Base-by-base conservation (phyloP, 2,329 filamentous ascomycete genomes). In the Microcyclospora pomicola region DNA sequence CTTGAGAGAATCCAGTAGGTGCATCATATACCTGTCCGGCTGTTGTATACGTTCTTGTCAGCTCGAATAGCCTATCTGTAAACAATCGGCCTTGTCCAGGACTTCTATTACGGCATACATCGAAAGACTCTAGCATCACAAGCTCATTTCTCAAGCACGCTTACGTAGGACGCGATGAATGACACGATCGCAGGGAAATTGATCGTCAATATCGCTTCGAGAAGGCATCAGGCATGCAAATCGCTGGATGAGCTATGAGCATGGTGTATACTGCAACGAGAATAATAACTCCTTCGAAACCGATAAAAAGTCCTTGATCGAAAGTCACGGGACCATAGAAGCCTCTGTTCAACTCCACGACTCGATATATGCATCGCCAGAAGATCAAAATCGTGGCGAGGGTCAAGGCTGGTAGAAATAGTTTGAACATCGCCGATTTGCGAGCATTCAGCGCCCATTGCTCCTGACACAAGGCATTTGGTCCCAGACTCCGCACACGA, bases 281-380 rank as follows among this genome's bases (percentile, higher is more conserved):
- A 9, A 31, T 31, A 6, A 31, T 31, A 6, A 19, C 30, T n/a
- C 30, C 30, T 6, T 31, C 30, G 12, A 31, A 15, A 4, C 12
- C 30, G 30, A 31, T 6, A 9, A 31, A 31, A 4, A n/a, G 12
- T n/a, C 12, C 30, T 31, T 31, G 12, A 15, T 31, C 14, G 6
- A n/a, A n/a, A 6, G 12, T n/a, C 30, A 31, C 14, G 5, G 30
- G 30, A 15, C 30, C 14, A 9, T 15, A n/a, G 12, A n/a, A 31
- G 4, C 30, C 30, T 5, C 30, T 9, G 9, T 24, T 35, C 13
- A 39, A 16, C 51, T 71, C 67, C 0, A 62, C 63, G 30, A 70
- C 63, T 45, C 68, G 65, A 49, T 66, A 71, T 33, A 63, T 53
- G 34, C 63, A 69, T 42, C 68, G 63, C 27, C 61, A 54, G 42